Base-by-base conservation (phyloP, 768 basidiomycete genomes). In the Phlebiopsis flavidoalba region DNA sequence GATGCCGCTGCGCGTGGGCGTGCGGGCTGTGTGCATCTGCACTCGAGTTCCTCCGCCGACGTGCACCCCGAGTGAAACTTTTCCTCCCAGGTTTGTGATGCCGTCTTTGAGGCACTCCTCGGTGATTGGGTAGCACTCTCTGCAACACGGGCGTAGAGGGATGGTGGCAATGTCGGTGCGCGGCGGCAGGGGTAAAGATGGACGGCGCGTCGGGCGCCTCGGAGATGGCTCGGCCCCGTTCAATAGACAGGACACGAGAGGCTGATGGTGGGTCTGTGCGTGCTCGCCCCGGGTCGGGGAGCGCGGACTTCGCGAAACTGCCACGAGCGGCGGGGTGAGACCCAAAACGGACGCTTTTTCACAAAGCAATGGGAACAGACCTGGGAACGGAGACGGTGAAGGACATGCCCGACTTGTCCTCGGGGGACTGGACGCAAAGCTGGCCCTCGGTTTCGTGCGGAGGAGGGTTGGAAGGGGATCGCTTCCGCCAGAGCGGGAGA, bases 121-220 rank as follows among this genome's bases (percentile, higher is more conserved):
- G 2, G 83, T 86, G 60, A 78, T 77, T 37, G 72, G 69, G 45
- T 82, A 78, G 67, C 90, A 92, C 49, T 83, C 80, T 8, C 78
- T 70, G 66, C 90, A 92, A 71, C 90, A 92, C 12, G 84, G 77
- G 47, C 90, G 84, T 15, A 92, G 74, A 7, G 90, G 90, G 1
- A 92, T 72, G 0, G 86, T 90, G 33, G 76, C 63, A 24, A 72
- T 62, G 45, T 78, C 71, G 15, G 79, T 64, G 19, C 73, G 76
- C 52, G 76, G 75, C n/a, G 71, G 70, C n/a, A 59, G 58, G n/a
- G 65, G 62, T 56, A 58, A 64, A 22, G 64, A 67, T 58, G 22
- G 59, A 33, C 57, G 64, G 8, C 54, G 37, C 35, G 54, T 5
- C 58, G 65, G 60, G 31, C 61, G 45, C 19, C 55, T 24, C 14